These are phyloP conservation scores for Plantago lanceolata DNA, from an alignment of 305 asterid genomes.

Conservation along the genomic window DNA sequence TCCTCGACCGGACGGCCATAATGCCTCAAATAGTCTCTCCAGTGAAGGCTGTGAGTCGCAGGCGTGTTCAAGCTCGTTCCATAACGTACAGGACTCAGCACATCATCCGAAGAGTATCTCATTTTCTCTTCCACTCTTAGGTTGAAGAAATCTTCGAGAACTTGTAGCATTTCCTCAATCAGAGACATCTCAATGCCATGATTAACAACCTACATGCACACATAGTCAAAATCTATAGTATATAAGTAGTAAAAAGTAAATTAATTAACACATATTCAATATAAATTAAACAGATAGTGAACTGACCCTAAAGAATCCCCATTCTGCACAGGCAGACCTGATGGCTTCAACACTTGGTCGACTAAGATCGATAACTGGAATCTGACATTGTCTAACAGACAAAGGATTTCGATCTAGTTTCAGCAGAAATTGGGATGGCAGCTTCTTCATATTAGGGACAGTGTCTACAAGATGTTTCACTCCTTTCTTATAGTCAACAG, in stretches of 20 bases:
- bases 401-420: conserved; percentile 29
- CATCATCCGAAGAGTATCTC: conserved; percentile 49
- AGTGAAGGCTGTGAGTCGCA: conserved; percentile 36
- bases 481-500: conserved; percentile 34
- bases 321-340: conserved; percentile 37
- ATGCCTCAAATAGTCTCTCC: conserved; percentile 62
- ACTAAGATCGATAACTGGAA: conserved; percentile 42
- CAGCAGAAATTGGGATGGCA: conserved; percentile 37
- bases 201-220: conserved; percentile 37
- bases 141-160: conserved; percentile 32
- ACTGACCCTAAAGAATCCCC: conserved; percentile 59
- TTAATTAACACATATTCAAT: too few species aligned
- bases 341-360: conserved; percentile 34
- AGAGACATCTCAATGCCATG: conserved; percentile 38
- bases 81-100: conserved; percentile 44
- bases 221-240: too few species aligned
- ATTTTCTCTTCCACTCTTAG: conserved; percentile 38
- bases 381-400: conserved; percentile 15
- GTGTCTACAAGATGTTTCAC: conserved; percentile 40
- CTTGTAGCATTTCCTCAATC: conserved; percentile 35
- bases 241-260: too few species aligned
- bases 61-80: conserved; percentile 57
- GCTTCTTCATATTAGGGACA: conserved; percentile 25
- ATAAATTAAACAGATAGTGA: too few species aligned
- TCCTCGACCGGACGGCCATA: conserved; percentile 40